These are phyloP conservation scores for Agroathelia rolfsii DNA, from an alignment of 1,284 basidiomycete species.

Conservation along the genomic window DNA sequence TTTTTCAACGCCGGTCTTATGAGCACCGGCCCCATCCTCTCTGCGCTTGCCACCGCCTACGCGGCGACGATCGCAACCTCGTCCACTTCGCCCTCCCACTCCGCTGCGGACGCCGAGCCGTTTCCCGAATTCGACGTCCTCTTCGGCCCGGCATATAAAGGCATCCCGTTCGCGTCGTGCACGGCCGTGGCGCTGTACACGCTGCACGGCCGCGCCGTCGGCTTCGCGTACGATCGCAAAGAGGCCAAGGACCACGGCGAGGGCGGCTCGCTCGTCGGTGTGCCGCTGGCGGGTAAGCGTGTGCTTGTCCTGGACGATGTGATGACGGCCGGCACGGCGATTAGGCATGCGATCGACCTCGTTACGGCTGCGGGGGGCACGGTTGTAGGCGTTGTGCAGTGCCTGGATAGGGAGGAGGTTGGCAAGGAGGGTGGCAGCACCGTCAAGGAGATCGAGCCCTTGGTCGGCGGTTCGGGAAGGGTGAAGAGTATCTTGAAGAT, in stretches of 20 bases:
- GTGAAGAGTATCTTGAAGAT: conserved; percentile 78
- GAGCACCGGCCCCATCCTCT: conserved; percentile 76
- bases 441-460: conserved; percentile 75
- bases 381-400: conserved; percentile 86
- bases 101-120: conserved; percentile 28
- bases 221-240: conserved; percentile 90
- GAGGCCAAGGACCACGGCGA: conserved; percentile 96
- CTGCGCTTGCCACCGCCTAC: conserved; percentile 79
- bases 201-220: conserved; percentile 58
- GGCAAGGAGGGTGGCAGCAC: conserved; percentile 63
- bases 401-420: conserved; percentile 86
- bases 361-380: conserved; percentile 61
- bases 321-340: conserved; percentile 92
- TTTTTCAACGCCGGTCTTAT: conserved; percentile 94
- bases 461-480: conserved; percentile 57
- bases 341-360: conserved; percentile 71
- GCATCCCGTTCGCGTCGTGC: conserved; percentile 88
- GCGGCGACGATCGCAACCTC: conserved; percentile 70
- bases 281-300: conserved; percentile 65
- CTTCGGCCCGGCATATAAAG: conserved; percentile 98
- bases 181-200: conserved; percentile 74
- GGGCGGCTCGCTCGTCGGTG: conserved; percentile 90
- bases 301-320: conserved; percentile 95
- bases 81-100: conserved; percentile 24
- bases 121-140: conserved; percentile 79